phyloP scores from a whole-genome alignment of 202 grass and related monocot genomes.

The Hordeum pubiflorum region DNA sequence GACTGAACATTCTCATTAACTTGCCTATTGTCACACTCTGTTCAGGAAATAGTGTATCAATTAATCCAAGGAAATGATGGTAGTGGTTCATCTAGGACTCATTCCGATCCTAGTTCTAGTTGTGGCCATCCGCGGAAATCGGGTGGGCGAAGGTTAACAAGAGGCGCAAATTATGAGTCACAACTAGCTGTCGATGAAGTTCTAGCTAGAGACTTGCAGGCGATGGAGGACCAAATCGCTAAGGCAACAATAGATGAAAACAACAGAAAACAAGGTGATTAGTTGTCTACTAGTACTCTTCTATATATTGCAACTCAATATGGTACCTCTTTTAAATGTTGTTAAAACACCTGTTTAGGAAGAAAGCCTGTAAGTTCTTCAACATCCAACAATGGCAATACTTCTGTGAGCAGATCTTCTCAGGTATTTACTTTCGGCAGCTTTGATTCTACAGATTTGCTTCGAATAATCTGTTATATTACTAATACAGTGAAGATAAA shows the following conservation, averaged over 20 bases:
- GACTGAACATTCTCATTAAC: background rate
- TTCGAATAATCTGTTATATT: background rate
- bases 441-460: background rate
- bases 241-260: constrained; percentile 28
- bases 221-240: constrained; percentile 59
- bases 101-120: constrained; percentile 36
- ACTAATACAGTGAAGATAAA: background rate
- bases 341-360: constrained; percentile 39
- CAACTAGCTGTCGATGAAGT: constrained; percentile 72
- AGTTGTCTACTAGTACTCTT: constrained; percentile 2
- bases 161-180: constrained; percentile 16
- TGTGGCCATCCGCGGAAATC: constrained; percentile 4
- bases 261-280: constrained; percentile 30
- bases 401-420: constrained; percentile 26
- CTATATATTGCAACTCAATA: background rate
- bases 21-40: background rate
- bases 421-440: constrained; percentile 37
- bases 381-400: constrained; percentile 6
- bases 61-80: constrained; percentile 58
- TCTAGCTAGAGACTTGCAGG: constrained; percentile 72
- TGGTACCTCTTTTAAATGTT: constrained; percentile 12
- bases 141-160: constrained; percentile 14
- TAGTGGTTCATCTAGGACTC: constrained; percentile 25
- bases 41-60: constrained; percentile 73
- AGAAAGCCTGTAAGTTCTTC: constrained; percentile 29